Base-by-base conservation (phyloP, 306 rosid species). In the Aeschynomene evenia region DNA sequence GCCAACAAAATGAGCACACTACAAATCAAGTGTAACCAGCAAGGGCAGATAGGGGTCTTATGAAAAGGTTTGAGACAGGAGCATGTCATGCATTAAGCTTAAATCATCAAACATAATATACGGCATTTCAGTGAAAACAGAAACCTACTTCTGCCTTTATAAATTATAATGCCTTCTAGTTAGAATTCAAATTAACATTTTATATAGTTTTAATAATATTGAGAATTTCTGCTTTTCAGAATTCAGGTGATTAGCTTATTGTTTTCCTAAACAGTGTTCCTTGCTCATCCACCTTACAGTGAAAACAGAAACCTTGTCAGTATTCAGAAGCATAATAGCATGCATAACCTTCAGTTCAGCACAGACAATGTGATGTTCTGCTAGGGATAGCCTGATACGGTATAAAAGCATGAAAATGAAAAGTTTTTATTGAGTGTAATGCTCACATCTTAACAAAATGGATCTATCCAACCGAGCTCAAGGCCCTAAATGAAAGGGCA, bases 311-410 rank as follows among this genome's bases (percentile, higher is more conserved):
- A 14, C 64, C 60, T 46, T 42, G 11, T 15, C 14, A n/a, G n/a
- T n/a, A n/a, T n/a, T n/a, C n/a, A 42, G 10, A 37, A 70, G 43
- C 53, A 53, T 6, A 52, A 21, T 14, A 76, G 66, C 42, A 61
- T 3, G 15, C 43, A 26, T 21, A 48, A 48, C 55, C 55, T 61
- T 49, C 19, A 52, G 20, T 62, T 51, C 42, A 67, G 61, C 68
- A 36, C 34, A 48, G n/a, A 39, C 13, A 48, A 51, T 3, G 48
- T 28, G 13, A 29, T 39, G 31, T 15, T 2, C 36, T 23, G 18
- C 18, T 15, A 68, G 50, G 57, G 28, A 46, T 37, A 31, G 61
- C 15, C 37, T 19, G 36, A 12, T 26, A 65, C 20, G 68, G n/a
- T 61, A 51, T 42, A 42, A 33, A 45, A 42, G 54, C 71, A 28